Percentiles rank a stretch among this genome's conserved stretches.
Conservation (phyloP, 192 early-diverging fungal genomes). For the Chytriomyces confervae region DNA sequence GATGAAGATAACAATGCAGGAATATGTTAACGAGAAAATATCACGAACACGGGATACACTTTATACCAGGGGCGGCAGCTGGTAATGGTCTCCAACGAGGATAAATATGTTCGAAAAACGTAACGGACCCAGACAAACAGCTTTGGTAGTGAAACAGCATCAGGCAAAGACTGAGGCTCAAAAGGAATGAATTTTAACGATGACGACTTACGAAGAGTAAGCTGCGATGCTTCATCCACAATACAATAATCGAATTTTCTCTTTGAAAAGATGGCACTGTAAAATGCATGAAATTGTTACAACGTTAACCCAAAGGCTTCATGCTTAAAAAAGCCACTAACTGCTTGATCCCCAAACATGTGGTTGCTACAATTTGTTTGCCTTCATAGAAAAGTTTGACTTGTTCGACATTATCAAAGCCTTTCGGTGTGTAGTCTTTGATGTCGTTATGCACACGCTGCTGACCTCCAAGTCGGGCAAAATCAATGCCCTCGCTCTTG, state of each 20-base stretch:
- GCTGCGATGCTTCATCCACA: conserved; percentile 95
- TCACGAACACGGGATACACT: neutral
- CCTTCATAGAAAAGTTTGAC: conserved; percentile 66
- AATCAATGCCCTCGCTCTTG: conserved; percentile 62
- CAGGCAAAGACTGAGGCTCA: neutral
- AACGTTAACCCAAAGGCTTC: neutral
- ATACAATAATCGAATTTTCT: conserved; percentile 94
- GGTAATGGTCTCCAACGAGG: conserved; percentile 94
- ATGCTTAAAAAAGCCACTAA: conserved; percentile 30
- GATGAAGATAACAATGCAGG: conserved; percentile 2
- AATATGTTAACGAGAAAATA: conserved; percentile 1
- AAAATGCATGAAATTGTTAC: neutral
- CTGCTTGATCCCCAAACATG: conserved; percentile 87
- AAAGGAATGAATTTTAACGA: neutral
- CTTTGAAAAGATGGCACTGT: conserved; percentile 72
- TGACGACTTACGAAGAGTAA: conserved; percentile 68
- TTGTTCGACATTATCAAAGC: conserved; percentile 62
- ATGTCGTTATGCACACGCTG: conserved; percentile 58
- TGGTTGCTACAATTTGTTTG: conserved; percentile 80
- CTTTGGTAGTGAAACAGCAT: neutral
- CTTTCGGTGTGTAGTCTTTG: conserved; percentile 37
- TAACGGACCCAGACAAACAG: conserved; percentile 87
- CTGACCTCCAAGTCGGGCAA: conserved; percentile 74
- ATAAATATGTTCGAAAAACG: conserved; percentile 83
- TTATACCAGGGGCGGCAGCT: conserved; percentile 86